Percentiles rank a stretch among this genome's conserved stretches.
phyloP scores from a whole-genome alignment of 2,329 filamentous ascomycete genomes.

The Zasmidium angulare region DNA sequence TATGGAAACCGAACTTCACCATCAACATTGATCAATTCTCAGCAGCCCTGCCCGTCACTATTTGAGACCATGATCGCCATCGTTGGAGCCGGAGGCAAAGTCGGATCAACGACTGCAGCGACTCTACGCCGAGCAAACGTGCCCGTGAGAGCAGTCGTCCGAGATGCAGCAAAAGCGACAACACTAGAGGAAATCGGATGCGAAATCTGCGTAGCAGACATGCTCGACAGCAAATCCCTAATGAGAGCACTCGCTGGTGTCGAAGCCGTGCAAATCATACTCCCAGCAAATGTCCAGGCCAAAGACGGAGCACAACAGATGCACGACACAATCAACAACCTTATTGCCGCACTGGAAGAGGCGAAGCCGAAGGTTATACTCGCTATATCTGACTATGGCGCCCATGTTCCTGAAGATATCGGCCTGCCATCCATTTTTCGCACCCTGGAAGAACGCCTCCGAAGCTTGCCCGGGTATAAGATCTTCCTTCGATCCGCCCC shows the following conservation, averaged over 20 bases:
- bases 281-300: not conserved
- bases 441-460: not conserved
- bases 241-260: not conserved
- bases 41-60: no score
- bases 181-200: not conserved
- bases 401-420: not conserved
- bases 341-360: not conserved
- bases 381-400: not conserved
- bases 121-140: not conserved
- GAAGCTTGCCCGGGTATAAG: not conserved
- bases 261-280: not conserved
- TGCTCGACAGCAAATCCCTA: not conserved
- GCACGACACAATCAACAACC: not conserved
- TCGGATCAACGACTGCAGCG: not conserved
- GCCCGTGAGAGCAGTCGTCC: not conserved
- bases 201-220: not conserved
- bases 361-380: not conserved
- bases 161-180: not conserved
- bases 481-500: not conserved
- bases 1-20: no score
- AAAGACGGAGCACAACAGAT: not conserved
- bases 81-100: not conserved
- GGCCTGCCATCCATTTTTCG: not conserved
- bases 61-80: not conserved
- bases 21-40: no score